Base-by-base conservation (phyloP, 2,329 filamentous ascomycete genomes). In the Pseudogymnoascus destructans region DNA sequence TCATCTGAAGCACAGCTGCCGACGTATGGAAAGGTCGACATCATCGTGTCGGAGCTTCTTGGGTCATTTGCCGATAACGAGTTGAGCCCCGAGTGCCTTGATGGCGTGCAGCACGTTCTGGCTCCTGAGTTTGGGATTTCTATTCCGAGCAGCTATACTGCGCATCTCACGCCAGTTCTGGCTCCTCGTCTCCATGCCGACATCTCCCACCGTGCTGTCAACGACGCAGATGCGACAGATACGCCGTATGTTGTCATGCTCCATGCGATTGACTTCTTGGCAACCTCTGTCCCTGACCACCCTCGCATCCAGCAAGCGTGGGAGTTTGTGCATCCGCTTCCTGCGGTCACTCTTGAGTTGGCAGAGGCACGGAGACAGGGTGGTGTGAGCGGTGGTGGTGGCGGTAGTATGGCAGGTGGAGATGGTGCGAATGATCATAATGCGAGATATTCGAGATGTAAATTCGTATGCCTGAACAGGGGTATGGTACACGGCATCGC, bases 21-120 rank as follows among this genome's bases (percentile, higher is more conserved):
- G 11, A 73, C 77, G 5, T 74, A 81, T 63, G 79, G 80, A 64
- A 83, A 85, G 67, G 86, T 98, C 40, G 93, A 98, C 70, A 95
- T 98, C 58, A 75, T 98, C 3, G 84, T 98, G 25, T 96, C 91
- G 2, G 93, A 98, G 71, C 81, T 98, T 0, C 80, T 98, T 0
- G 93, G 90, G 35, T 96, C 91, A 1, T 98, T 97, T 68, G 93
- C 85, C 21, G 93, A 98, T 72, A 98, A 98, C 68, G 93, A 98
- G 72, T 81, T 98, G 8, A 95, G 89, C 0, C 93, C 93, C 0
- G 93, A 98, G 73, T 98, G 93, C 67, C 78, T 98, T 9, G 93
- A 98, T 69, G 93, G 93, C 46, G 91, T 97, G 55, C 92, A 96
- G 69, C 86, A 92, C 66, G 87, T 97, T 42, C 75, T 98, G n/a